phyloP scores from a whole-genome alignment of 2,329 filamentous ascomycete genomes.

The Cadophora sp. region DNA sequence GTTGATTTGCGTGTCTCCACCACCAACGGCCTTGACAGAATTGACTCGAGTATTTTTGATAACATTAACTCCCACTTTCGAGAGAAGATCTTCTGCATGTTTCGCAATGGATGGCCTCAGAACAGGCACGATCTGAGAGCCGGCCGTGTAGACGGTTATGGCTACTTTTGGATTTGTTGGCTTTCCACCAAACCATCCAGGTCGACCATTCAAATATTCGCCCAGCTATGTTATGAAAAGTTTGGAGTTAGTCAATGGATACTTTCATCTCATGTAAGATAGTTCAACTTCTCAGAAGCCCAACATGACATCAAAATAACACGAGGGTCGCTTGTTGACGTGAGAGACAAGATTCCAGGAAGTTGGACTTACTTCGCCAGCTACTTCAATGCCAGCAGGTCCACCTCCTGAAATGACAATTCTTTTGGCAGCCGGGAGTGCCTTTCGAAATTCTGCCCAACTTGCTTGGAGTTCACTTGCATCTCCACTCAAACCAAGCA shows the following conservation, averaged over 20 bases:
- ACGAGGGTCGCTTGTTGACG: too few species aligned
- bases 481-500: constrained; percentile 49
- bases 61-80: constrained; percentile 54
- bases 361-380: constrained; percentile 43
- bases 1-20: constrained; percentile 42
- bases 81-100: constrained; percentile 51
- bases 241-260: too few species aligned
- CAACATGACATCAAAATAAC: too few species aligned
- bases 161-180: constrained; percentile 46
- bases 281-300: too few species aligned
- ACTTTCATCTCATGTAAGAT: too few species aligned
- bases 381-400: constrained; percentile 53
- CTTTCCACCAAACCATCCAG: constrained; percentile 47
- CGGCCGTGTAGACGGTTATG: constrained; percentile 54
- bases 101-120: constrained; percentile 48
- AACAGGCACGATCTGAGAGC: constrained; percentile 48
- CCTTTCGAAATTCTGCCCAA: constrained; percentile 50
- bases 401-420: constrained; percentile 55
- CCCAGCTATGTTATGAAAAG: constrained; percentile 45
- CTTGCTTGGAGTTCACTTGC: constrained; percentile 43
- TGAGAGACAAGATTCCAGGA: constrained; percentile 42
- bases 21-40: constrained; percentile 41
- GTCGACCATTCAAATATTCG: constrained; percentile 56
- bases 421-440: constrained; percentile 48
- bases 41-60: constrained; percentile 50